Evolutionary conservation across 805 yeast genomes (phyloP).

Genomic region (Candida germanica): DNA sequence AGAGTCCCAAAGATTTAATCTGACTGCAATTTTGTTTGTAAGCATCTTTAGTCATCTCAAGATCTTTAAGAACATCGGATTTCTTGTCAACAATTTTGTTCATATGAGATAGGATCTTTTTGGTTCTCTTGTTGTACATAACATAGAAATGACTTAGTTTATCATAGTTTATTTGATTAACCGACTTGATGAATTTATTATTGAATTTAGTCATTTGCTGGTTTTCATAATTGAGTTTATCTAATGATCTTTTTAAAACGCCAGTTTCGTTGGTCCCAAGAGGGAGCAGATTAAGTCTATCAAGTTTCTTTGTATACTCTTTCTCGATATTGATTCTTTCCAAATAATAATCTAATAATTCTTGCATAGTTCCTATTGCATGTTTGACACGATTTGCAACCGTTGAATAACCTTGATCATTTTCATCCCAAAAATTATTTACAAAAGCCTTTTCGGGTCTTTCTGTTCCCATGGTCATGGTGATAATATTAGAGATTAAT

Average conservation of each 20-base stretch:
- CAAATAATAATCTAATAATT: conserved; percentile 32
- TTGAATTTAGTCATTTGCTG: conserved; percentile 57
- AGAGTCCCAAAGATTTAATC: conserved; percentile 57
- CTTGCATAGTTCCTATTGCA: conserved; percentile 51
- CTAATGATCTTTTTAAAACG: conserved; percentile 55
- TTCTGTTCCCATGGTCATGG: background rate
- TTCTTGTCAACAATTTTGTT: conserved; percentile 52
- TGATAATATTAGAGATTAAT: too few species aligned
- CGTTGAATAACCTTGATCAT: conserved; percentile 57
- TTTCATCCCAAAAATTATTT: conserved; percentile 58
- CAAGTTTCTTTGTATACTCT: conserved; percentile 61
- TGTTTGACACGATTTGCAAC: conserved; percentile 56
- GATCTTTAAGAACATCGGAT: conserved; percentile 30
- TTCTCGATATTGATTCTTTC: conserved; percentile 61
- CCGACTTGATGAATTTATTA: conserved; percentile 47
- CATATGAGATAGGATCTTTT: conserved; percentile 56
- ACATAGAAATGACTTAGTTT: conserved; percentile 54
- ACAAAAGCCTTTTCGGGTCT: conserved; percentile 30
- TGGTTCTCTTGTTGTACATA: conserved; percentile 50
- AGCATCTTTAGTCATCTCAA: conserved; percentile 39
- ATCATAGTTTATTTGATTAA: conserved; percentile 43
- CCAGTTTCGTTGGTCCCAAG: conserved; percentile 63
- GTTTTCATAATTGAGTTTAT: conserved; percentile 56
- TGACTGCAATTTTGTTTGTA: conserved; percentile 59
- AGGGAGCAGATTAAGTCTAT: conserved; percentile 42